phyloP scores from a whole-genome alignment of 176 grass and related monocot genomes.

The Juncus inflexus region DNA sequence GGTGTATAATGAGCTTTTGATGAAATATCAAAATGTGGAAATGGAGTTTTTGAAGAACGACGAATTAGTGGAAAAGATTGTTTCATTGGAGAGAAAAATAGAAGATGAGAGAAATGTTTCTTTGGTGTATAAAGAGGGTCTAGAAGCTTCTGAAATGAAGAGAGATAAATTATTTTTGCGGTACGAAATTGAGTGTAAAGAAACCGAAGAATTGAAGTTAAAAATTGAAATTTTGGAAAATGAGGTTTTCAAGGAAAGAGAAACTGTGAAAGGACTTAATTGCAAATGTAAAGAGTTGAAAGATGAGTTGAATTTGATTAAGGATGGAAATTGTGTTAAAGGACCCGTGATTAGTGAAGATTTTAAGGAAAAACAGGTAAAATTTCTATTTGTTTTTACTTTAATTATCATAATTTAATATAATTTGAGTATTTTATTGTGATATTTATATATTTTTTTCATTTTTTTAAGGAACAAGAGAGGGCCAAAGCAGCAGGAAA shows the following conservation, averaged over 20 bases:
- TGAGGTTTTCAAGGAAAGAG: slow-evolving; percentile 42
- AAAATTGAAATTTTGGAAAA: slow-evolving; percentile 44
- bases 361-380: slow-evolving; percentile 59
- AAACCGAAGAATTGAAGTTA: slow-evolving; percentile 33
- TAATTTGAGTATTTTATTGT: slow-evolving; percentile 8
- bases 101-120: slow-evolving; percentile 57
- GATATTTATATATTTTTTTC: background rate
- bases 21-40: slow-evolving; percentile 29
- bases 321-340: slow-evolving; percentile 27
- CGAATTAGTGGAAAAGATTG: slow-evolving; percentile 41
- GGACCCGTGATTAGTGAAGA: slow-evolving; percentile 31
- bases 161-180: slow-evolving; percentile 39
- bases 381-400: background rate
- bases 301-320: slow-evolving; percentile 30
- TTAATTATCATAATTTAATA: slow-evolving; percentile 5
- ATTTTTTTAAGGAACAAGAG: slow-evolving; percentile 57
- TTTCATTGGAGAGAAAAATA: slow-evolving; percentile 46
- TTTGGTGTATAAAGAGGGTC: slow-evolving; percentile 44
- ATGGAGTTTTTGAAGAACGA: slow-evolving; percentile 15
- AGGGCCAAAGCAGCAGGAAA: slow-evolving; percentile 51
- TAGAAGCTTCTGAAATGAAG: slow-evolving; percentile 56
- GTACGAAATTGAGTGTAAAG: slow-evolving; percentile 42
- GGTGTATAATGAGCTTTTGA: slow-evolving; percentile 25
- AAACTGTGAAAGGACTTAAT: slow-evolving; percentile 15
- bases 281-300: slow-evolving; percentile 49